Percentiles rank a stretch among this genome's conserved stretches.
Conservation (phyloP, 2,329 filamentous ascomycete species). For the Talaromyces sp. region DNA sequence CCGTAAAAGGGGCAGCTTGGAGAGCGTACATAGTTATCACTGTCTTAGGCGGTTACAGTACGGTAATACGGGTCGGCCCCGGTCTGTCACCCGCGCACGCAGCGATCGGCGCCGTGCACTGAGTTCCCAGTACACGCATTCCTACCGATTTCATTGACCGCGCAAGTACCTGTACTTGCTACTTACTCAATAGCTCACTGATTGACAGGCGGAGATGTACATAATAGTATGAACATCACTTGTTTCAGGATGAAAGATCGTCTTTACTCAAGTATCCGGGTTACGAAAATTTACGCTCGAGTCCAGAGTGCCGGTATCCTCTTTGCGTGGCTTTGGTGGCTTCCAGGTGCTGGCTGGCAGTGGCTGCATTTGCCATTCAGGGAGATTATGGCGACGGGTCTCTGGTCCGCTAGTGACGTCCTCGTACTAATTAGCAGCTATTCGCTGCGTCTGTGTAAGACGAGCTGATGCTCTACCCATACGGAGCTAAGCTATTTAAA, state of each 20-base stretch:
- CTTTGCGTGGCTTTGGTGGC: background rate
- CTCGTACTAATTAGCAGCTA: background rate
- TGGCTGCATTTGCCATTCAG: background rate
- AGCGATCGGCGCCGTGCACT: conserved; percentile 1
- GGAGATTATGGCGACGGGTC: conserved; percentile 2
- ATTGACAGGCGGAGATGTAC: background rate
- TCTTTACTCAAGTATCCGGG: background rate
- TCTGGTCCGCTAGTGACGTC: conserved; percentile 4
- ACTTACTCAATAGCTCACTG: background rate
- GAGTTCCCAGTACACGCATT: background rate
- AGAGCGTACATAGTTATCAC: background rate
- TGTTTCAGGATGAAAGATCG: background rate
- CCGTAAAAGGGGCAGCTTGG: conserved; percentile 1
- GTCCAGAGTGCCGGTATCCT: background rate
- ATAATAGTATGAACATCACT: background rate
- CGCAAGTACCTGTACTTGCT: background rate
- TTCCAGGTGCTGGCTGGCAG: background rate
- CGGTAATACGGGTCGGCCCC: background rate
- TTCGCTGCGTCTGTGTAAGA: background rate
- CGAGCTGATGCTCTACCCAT: background rate
- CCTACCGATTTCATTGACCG: background rate
- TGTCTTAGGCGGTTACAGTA: background rate
- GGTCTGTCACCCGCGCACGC: background rate
- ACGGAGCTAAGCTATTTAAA: background rate
- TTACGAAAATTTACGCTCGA: background rate